Evolutionary conservation across 129 eudicot species (phyloP), one percentile per base, ranked within the genome.

Genomic region (Kitagawia praeruptora): DNA sequence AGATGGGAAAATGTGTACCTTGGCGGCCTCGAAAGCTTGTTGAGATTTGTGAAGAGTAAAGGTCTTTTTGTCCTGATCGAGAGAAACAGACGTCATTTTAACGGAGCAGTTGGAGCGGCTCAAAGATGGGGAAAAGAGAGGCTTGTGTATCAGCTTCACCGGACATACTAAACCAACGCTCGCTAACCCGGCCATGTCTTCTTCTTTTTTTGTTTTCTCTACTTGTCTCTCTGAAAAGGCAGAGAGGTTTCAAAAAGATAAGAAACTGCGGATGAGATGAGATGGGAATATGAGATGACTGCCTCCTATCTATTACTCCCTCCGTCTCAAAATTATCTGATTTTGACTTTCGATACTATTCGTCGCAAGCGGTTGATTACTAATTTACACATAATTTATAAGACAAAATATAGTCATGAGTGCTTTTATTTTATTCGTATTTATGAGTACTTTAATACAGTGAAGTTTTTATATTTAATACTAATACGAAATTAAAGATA

Each of bases 1-100:
- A 31, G 13, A 44, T 25, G 42, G 66, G 6, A 10, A 56, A 5
- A 8, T 13, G 6, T 10, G 39, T 46, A 95, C 97, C 97, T 95
- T 95, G 45, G 98, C 97, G 77, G 88, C 86, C 77, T 81, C 89
- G 78, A 94, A 94, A 67, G 98, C 97, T 67, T 94, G 92, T 87
- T 94, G 90, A 2, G 98, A 94, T 75, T 95, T 92, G 81, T 87
- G 72, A 70, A 95, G 94, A 78, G 97, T 85, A 78, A 44, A 95
- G 45, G 92, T 85, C 78, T 92, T 89, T 75, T 88, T 87, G 79
- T 90, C 89, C 76, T 88, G 89, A 82, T 86, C 94, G 70, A 89
- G 70, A 54, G 92, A 75, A 64, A 86, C 87, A 3, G 90, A 77
- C 89, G 12, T 61, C 15, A 91, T 86, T 75, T 66, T 89, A 19